Conservation (phyloP, 345 rosid species). For the Kandelia obovata region DNA sequence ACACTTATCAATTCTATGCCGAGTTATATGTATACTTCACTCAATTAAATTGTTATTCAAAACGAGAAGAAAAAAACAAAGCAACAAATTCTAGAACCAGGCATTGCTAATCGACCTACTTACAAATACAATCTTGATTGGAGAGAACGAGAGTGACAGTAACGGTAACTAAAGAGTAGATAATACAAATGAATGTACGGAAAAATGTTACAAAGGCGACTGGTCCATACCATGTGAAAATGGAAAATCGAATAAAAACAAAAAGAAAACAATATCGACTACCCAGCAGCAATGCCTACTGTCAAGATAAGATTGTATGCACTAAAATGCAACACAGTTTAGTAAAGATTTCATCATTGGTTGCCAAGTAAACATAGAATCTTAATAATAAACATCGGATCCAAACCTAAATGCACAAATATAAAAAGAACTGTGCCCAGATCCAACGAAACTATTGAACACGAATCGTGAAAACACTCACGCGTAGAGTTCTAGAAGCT, state of each 20-base stretch:
- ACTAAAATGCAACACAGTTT: constrained; percentile 3
- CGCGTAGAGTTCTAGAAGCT: constrained; percentile 94
- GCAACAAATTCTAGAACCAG: not conserved
- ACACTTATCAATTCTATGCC: not conserved
- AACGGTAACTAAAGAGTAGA: too few relatives aligned
- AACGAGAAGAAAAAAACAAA: not conserved
- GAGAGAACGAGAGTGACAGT: not conserved
- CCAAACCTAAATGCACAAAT: not conserved
- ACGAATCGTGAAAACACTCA: constrained; percentile 31
- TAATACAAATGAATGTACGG: too few relatives aligned
- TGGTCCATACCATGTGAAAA: not conserved
- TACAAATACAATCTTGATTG: not conserved
- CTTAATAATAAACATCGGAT: not conserved
- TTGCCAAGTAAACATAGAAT: not conserved
- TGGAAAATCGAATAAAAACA: not conserved
- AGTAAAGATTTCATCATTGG: not conserved
- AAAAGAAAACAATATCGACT: not conserved
- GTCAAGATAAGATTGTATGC: not conserved
- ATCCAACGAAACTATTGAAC: constrained; percentile 21
- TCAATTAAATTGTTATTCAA: not conserved
- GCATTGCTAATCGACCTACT: not conserved
- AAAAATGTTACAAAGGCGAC: too few relatives aligned
- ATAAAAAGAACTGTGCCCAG: constrained; percentile 26
- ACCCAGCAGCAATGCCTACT: not conserved
- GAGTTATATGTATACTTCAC: not conserved